Evolutionary conservation across 352 stramenopile species (phyloP), one percentile per base, ranked within the genome.

Genomic region (Heterotrichella gracilis): DNA sequence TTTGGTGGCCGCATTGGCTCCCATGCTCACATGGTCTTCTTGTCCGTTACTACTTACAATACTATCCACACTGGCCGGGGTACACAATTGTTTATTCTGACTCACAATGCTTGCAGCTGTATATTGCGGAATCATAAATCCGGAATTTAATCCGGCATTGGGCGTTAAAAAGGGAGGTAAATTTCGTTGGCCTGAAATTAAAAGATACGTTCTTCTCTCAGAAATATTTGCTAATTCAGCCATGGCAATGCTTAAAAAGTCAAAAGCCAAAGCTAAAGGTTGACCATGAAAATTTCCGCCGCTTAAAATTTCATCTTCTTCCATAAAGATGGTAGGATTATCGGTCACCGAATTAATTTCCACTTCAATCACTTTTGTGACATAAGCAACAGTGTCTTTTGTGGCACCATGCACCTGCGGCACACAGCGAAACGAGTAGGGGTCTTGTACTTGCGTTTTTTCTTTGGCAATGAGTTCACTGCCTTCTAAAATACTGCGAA

Each of bases 331-430:
- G 82, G 88, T 90, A 64, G 83, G 83, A 79, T 90, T 90, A 76
- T 89, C 83, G 0, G 82, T 88, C 0, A 80, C 81, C 41, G 79
- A 86, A 77, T 90, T 90, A 79, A 89, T 84, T 74, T 90, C 82
- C n/a, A 84, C 80, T 66, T 85, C 79, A 69, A 90, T 78, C 42
- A 90, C 79, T 24, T 77, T 78, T 68, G 80, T 81, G 24, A 89
- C 83, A 69, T 88, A 90, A 68, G 78, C 73, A 70, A 88, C 81
- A 70, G 84, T 89, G 76, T 90, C 84, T 72, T 88, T 79, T 63
- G 83, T 79, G 39, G 88, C 77, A 24, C 83, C 83, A 74, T 90
- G 83, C 69, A 90, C 82, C 75, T 90, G 84, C 17, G 84, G 84
- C 22, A 80, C 82, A 66, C 84, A 89, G 21, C 84, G 82, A 14